Conservation (phyloP, 2,329 filamentous ascomycete genomes). For the Clonostachys rosea region DNA sequence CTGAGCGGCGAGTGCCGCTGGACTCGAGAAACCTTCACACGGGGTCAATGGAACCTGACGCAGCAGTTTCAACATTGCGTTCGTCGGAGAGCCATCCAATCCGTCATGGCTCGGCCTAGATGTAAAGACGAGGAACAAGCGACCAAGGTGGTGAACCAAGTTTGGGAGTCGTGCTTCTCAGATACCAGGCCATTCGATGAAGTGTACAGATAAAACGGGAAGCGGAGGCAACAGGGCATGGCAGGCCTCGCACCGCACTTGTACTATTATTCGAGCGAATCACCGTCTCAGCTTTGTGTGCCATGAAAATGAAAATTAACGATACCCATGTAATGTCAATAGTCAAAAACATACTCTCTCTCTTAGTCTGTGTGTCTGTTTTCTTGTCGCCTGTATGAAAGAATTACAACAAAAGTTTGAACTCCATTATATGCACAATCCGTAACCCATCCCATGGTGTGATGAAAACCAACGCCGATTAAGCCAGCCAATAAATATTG, state of each 20-base stretch:
- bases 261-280: too few relatives aligned
- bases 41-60: slow-evolving; percentile 83
- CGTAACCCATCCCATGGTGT: too few relatives aligned
- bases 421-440: too few relatives aligned
- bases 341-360: too few relatives aligned
- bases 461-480: too few relatives aligned
- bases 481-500: neutral
- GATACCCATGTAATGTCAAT: too few relatives aligned
- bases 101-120: slow-evolving; percentile 70
- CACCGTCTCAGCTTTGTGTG: too few relatives aligned
- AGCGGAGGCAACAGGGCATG: neutral
- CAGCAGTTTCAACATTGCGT: slow-evolving; percentile 95
- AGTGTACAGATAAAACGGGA: slow-evolving; percentile 67
- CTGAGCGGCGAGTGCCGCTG: slow-evolving; percentile 93
- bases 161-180: slow-evolving; percentile 96
- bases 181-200: slow-evolving; percentile 97
- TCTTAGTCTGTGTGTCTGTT: too few relatives aligned
- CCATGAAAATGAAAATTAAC: too few relatives aligned
- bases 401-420: too few relatives aligned
- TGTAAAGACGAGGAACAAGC: slow-evolving; percentile 87
- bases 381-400: too few relatives aligned
- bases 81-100: slow-evolving; percentile 71
- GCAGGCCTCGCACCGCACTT: too few relatives aligned
- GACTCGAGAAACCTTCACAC: slow-evolving; percentile 76
- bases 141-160: slow-evolving; percentile 84